Conservation (phyloP, 768 basidiomycete genomes). For the Trametes cinnabarina region DNA sequence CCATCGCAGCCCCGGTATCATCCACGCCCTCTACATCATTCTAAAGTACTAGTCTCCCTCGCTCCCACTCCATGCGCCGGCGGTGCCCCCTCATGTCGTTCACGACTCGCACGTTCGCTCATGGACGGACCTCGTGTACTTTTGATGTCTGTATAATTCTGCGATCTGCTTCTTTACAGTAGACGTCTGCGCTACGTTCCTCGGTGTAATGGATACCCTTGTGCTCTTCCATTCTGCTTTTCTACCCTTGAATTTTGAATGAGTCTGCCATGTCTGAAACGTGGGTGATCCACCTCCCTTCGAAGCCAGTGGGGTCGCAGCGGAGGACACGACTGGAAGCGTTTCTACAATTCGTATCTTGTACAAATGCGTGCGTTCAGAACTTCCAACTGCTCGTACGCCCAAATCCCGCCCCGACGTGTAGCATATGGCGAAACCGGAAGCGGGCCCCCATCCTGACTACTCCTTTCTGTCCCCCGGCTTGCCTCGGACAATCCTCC, state of each 20-base stretch:
- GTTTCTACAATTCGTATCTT: not conserved
- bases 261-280: too few relatives aligned
- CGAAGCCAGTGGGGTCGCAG: too few relatives aligned
- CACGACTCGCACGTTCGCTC: conserved; percentile 19
- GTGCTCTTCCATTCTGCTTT: too few relatives aligned
- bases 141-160: conserved; percentile 4
- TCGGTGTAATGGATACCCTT: conserved; percentile 11
- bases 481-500: not conserved
- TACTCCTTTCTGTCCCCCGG: not conserved
- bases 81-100: not conserved
- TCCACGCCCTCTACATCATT: conserved; percentile 83
- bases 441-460: not conserved
- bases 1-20: conserved; percentile 64
- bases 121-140: conserved; percentile 9
- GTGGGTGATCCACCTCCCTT: too few relatives aligned
- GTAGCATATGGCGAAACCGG: not conserved
- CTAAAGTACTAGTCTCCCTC: conserved; percentile 56
- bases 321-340: too few relatives aligned
- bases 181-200: conserved; percentile 1
- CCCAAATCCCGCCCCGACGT: not conserved
- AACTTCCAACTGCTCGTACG: not conserved
- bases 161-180: conserved; percentile 2
- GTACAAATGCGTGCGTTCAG: conserved; percentile 4
- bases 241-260: too few relatives aligned
- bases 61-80: not conserved